Evolutionary conservation across 371 early-diverging fungal genomes (phyloP), one percentile per base, ranked within the genome.

Genomic region (Mucor saturninus): DNA sequence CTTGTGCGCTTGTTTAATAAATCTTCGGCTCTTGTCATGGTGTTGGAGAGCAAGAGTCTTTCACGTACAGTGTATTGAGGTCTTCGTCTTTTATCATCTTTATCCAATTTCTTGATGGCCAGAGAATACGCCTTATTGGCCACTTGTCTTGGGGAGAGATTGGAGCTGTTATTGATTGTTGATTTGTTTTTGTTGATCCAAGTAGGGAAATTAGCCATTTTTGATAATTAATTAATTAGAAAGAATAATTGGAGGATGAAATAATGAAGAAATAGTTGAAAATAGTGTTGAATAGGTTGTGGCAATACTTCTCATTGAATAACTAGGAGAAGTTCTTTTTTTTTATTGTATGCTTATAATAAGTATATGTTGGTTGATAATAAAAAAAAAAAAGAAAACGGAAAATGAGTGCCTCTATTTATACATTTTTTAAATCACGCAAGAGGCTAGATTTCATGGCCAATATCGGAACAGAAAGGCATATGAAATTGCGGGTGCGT

Each of bases 11-110:
- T 75, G 14, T 75, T 75, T 0, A 79, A 51, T 3, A 75, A 38
- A 7, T 69, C 72, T 66, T 79, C 79, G 2, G 79, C 79, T 35
- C 66, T 62, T 21, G 45, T 49, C 57, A 79, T 75, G 21, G 74
- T 75, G 37, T 75, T 67, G 29, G 67, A 72, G 26, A 79, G 51
- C 11, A 79, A 55, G 15, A 79, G 58, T 52, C 74, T 72, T 66
- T 75, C 75, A n/a, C 79, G 72, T 10, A 75, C 58, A 49, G 52
- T 56, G 42, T 79, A 79, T 29, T 69, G 74, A 29, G 76, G 79
- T 54, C 62, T 64, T 38, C 60, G 57, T 42, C 74, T 63, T 54
- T 61, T 68, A 26, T 74, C 71, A 62, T 79, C 79, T 21, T 64
- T 72, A 53, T 79, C 72, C 4, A 79, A 46, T 51, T 79, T 79